Base-by-base conservation (phyloP, 2,329 filamentous ascomycete species). In the Aureobasidium sp. region DNA sequence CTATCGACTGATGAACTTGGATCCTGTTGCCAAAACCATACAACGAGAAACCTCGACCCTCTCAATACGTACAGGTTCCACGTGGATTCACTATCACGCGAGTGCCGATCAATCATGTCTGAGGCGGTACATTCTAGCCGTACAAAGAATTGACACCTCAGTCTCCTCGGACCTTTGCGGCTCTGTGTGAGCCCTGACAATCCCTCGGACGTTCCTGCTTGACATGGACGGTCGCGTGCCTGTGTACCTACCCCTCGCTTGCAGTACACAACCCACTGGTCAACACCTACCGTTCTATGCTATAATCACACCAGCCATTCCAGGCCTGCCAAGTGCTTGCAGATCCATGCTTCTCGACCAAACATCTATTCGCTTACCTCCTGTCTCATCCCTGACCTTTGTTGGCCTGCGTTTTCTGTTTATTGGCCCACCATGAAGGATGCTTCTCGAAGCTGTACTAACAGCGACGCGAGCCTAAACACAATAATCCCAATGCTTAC, bases 71-170 rank as follows among this genome's bases (percentile, higher is more conserved):
- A 8, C 37, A 29, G 4, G 14, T 27, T 45, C 39, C 41, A 57
- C 53, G 41, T 57, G 53, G 29, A n/a, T 11, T 29, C 32, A 48
- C n/a, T 7, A 29, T 48, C 37, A 59, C 27, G 34, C 54, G 54
- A 59, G 11, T 48, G 54, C 36, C 54, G 54, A 59, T 59, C 54
- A 59, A 30, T 59, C 54, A 59, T 59, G 54, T 59, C 32, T 59
- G 42, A 39, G 54, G 42, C 54, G 44, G 14, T 25, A 5, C 0
- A 36, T 48, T 59, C 54, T 59, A 10, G 41, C 54, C 54, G 27
- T 41, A 39, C 42, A 29, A 16, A 16, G 27, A n/a, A 37, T 4
- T 14, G 32, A 59, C 30, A 30, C 39, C 10, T n/a, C n/a, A 14
- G 21, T 27, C 27, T 37, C 50, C 30, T 54, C 50, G 50, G 50